Evolutionary conservation across 2,329 filamentous ascomycete species (phyloP), one percentile per base, ranked within the genome.

Genomic region (Fusarium tanahbumbuense): DNA sequence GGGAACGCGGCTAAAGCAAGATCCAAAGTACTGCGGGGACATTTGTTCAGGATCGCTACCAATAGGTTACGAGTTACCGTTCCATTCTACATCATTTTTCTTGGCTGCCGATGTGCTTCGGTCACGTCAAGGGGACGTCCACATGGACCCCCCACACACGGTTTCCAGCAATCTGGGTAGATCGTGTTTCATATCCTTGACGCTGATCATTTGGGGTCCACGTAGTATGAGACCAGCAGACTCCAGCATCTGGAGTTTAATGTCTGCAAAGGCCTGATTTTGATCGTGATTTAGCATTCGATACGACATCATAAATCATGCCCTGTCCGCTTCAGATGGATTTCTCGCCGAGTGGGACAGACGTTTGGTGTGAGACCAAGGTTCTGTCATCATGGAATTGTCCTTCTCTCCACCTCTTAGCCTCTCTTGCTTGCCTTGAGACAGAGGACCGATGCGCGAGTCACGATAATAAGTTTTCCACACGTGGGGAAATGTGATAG

Each of bases 91-190:
- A 56, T 44, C 32, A 16, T 34, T 28, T 49, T 30, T 18, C 40
- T 60, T 42, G 27, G 42, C 41, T 27, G 20, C 68, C 48, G 60
- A 68, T 40, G 25, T 28, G 27, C 18, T 52, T 63, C 61, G 67
- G 60, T 28, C 41, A 54, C 18, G 25, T 40, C 16, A 20, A 47
- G 25, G 27, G 32, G 13, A 13, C n/a, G 9, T 42, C 9, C 18
- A n/a, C 34, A 37, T n/a, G 15, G 15, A 10, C 20, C 44, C 37
- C 48, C 30, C 34, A 30, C 54, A 54, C 40, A 22, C 22, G 40
- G 20, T 50, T 68, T 44, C 27, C 41, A 34, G n/a, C n/a, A 15
- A 27, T 47, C 22, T n/a, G 34, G 40, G 18, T 37, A 41, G 30
- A 20, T 22, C 22, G 15, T 47, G 20, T 56, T 53, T 56, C 44